Base-by-base conservation (phyloP, 306 rosid species). In the Prunus armeniaca region DNA sequence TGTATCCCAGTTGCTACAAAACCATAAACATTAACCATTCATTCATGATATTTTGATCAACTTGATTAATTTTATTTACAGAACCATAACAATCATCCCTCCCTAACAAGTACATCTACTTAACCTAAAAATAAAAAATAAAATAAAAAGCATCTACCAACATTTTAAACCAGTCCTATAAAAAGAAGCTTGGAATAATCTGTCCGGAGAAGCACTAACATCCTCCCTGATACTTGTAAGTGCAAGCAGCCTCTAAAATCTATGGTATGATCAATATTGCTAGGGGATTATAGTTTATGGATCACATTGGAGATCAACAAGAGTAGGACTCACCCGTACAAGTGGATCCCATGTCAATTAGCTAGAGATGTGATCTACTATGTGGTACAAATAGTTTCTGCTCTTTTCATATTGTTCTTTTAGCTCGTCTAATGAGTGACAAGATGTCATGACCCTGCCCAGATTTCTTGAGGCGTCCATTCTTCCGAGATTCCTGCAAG, bases 361-460 rank as follows among this genome's bases (percentile, higher is more conserved):
- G 60, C 20, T 4, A 14, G 65, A 27, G 65, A 27, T 61, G 41
- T 6, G 41, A 27, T 27, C 65, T 27, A 18, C 46, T 30, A 17
- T 14, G n/a, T 17, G 45, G 1, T 15, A 14, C 19, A 61, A 61
- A 25, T 61, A 24, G 15, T 71, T 70, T 8, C 22, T 30, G 10
- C 20, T 63, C 22, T 28, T 63, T 61, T 63, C 58, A 86, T 9
- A 61, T 32, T 13, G 68, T 82, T 81, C 81, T 71, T 80, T 88
- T 95, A 0, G 86, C 63, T 27, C 90, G 86, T 67, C 93, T 65
- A 12, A 95, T 66, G 77, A 89, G 81, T 60, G 90, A 85, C 47
- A 89, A 80, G 57, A 95, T 77, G 78, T 89, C 88, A 73, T 87
- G 80, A 8, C 96, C 87, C 46, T 82, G 86, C 32, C 77, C 80